Percentiles rank a stretch among this genome's conserved stretches.
Conservation (phyloP, 2,329 filamentous ascomycete species). For the Fusarium phyllophilum region DNA sequence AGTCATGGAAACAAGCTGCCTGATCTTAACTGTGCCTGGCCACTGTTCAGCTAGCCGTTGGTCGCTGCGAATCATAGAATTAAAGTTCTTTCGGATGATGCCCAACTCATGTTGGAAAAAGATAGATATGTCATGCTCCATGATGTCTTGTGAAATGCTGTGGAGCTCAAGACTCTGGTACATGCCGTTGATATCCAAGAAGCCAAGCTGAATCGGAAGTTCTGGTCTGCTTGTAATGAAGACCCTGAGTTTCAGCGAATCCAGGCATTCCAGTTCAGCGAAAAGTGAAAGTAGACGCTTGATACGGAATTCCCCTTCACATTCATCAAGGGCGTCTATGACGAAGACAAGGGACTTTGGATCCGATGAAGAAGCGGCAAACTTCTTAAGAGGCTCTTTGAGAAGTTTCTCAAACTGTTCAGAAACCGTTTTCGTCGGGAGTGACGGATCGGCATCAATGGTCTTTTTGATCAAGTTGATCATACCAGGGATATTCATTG, state of each 20-base stretch:
- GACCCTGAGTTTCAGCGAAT: not conserved
- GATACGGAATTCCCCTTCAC: not conserved
- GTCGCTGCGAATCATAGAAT: accelerated
- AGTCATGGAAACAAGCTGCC: not conserved
- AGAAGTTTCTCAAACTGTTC: not conserved
- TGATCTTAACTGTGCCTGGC: not conserved
- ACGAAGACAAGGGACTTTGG: accelerated
- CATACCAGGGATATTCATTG: not conserved
- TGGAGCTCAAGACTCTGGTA: not conserved
- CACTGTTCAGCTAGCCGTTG: not conserved
- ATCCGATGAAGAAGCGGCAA: not conserved
- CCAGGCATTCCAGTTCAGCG: not conserved
- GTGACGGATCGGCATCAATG: not conserved
- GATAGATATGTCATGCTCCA: not conserved
- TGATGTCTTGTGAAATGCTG: not conserved
- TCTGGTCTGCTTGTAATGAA: not conserved
- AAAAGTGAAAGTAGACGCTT: not conserved
- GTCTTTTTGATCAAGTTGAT: not conserved
- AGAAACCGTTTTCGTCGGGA: not conserved
- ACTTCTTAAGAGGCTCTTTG: not conserved
- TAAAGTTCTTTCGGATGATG: not conserved
- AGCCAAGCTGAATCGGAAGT: not conserved
- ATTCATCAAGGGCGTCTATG: not conserved
- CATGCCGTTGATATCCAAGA: not conserved
- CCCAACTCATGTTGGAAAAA: not conserved